Evolutionary conservation across 2,329 filamentous ascomycete genomes (phyloP).

Genomic region (Raffaelea albimanens): DNA sequence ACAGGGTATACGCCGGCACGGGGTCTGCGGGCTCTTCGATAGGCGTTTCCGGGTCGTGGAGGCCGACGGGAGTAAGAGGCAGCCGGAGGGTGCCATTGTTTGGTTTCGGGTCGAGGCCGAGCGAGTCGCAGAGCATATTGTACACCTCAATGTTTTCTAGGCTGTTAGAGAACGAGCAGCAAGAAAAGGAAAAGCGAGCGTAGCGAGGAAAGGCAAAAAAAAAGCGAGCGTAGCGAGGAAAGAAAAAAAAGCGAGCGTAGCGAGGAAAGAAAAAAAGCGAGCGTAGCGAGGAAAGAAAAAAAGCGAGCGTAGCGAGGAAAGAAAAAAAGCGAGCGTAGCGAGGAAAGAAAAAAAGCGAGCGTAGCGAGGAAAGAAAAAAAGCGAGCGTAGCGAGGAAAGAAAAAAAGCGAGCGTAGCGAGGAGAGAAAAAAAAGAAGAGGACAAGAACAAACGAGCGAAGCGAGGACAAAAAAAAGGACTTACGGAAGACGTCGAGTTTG

Average conservation of each 20-base stretch:
- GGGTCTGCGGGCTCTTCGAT: slow-evolving; percentile 47
- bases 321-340: background rate
- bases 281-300: no score
- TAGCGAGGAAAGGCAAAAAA: background rate
- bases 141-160: slow-evolving; percentile 91
- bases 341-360: slow-evolving; percentile 1
- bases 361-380: background rate
- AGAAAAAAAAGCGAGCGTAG: no score
- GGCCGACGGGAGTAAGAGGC: slow-evolving; percentile 53
- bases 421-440: background rate
- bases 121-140: slow-evolving; percentile 84
- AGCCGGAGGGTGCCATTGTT: slow-evolving; percentile 84
- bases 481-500: slow-evolving; percentile 71
- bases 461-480: slow-evolving; percentile 27
- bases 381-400: background rate
- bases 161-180: background rate
- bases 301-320: no score
- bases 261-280: no score
- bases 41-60: slow-evolving; percentile 44
- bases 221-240: no score
- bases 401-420: background rate
- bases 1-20: slow-evolving; percentile 19
- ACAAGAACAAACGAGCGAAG: background rate
- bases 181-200: background rate
- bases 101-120: slow-evolving; percentile 61